Percentiles rank a stretch among this genome's conserved stretches.
These are phyloP conservation scores for Trichoderma oligosporum DNA, from an alignment of 2,329 filamentous ascomycete genomes.

Conservation along the genomic window DNA sequence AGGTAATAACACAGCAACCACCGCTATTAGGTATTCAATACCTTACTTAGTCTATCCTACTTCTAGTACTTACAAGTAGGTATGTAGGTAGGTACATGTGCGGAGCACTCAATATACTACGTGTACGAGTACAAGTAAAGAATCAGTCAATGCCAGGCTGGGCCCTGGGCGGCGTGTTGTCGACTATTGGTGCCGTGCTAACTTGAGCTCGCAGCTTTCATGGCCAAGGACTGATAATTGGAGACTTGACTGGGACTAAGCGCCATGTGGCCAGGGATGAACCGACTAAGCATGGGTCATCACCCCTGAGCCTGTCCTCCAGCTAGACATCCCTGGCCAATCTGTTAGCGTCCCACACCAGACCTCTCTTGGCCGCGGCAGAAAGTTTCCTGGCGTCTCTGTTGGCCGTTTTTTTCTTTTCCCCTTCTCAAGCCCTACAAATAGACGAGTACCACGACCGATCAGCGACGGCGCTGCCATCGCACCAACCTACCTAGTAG, in stretches of 20 bases:
- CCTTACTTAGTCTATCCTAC: no score
- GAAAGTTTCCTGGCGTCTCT: background rate
- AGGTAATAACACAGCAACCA: no score
- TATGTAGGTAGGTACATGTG: no score
- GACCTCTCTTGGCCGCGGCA: background rate
- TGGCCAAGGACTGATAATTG: background rate
- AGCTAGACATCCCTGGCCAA: conserved; percentile 1
- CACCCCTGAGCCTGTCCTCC: background rate
- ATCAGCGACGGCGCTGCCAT: background rate
- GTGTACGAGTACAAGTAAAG: no score
- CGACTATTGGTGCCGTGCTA: background rate
- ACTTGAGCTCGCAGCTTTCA: background rate
- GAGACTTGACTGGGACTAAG: background rate
- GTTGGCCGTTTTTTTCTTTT: background rate
- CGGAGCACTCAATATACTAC: no score
- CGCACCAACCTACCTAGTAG: no score
- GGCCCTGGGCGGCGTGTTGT: background rate
- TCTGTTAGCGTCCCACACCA: background rate
- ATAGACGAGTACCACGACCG: background rate
- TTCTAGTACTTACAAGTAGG: no score
- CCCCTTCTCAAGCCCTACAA: background rate
- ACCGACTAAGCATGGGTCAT: background rate
- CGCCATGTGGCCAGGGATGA: background rate
- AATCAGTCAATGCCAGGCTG: background rate
- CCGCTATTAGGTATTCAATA: no score